A percentile compares a stretch with the other conserved stretches of the same genome.
phyloP scores from a whole-genome alignment of 208 protist genomes.

The Crithidia sp. region DNA sequence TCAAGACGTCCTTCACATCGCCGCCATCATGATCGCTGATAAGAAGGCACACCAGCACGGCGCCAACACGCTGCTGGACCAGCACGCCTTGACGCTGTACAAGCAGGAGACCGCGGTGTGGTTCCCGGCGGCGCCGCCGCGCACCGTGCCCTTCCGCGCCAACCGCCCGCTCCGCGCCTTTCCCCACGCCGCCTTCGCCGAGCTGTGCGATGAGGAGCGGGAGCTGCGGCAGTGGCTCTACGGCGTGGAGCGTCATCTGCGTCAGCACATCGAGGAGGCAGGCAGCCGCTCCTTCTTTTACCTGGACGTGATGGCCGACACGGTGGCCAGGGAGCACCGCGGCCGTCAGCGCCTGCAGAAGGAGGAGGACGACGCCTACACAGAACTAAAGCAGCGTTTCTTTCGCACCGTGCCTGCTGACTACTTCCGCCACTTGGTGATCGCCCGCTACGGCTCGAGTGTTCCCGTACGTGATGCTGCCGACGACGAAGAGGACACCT shows the following conservation, averaged over 20 bases:
- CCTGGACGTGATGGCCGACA: constrained; percentile 45
- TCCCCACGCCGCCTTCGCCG: constrained; percentile 48
- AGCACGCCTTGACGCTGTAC: constrained; percentile 35
- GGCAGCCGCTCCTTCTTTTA: constrained; percentile 58
- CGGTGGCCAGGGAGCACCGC: constrained; percentile 33
- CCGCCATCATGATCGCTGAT: constrained; percentile 66
- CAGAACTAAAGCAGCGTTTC: constrained; percentile 44
- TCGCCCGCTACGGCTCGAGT: constrained; percentile 48
- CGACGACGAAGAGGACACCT: constrained; percentile 27
- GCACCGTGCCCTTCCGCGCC: constrained; percentile 29
- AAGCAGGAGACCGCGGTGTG: constrained; percentile 56
- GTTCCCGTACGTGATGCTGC: not conserved
- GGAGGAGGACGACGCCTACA: constrained; percentile 58
- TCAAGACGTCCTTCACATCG: constrained; percentile 64
- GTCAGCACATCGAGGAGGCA: constrained; percentile 51
- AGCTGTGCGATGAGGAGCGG: constrained; percentile 63
- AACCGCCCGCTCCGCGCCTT: constrained; percentile 45
- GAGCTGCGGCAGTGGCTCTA: constrained; percentile 74
- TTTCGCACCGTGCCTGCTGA: constrained; percentile 64
- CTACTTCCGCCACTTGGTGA: constrained; percentile 62
- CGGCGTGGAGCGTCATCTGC: constrained; percentile 60
- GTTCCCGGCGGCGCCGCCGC: constrained; percentile 48
- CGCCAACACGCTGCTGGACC: constrained; percentile 30
- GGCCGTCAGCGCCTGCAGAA: constrained; percentile 49
- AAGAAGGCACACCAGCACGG: constrained; percentile 46